These are phyloP conservation scores for Dactylella cylindrospora DNA, from an alignment of 2,329 filamentous ascomycete species.

Conservation along the genomic window DNA sequence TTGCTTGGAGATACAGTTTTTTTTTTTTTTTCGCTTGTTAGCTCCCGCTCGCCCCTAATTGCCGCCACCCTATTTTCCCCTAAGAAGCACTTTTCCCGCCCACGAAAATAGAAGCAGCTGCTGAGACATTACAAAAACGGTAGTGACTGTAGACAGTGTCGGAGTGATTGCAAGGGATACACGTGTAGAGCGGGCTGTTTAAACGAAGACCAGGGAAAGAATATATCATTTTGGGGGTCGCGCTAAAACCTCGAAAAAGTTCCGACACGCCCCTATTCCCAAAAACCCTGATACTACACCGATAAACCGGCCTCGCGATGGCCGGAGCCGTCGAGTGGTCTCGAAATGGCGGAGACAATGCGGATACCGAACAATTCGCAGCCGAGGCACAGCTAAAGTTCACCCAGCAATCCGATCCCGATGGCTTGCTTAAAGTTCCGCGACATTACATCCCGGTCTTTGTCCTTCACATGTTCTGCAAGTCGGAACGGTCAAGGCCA, in stretches of 20 bases:
- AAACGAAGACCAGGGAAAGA: slow-evolving; percentile 18
- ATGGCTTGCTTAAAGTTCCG: slow-evolving; percentile 46
- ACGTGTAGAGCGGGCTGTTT: slow-evolving; percentile 43
- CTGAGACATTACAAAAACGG: slow-evolving; percentile 39
- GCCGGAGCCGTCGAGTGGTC: slow-evolving; percentile 48
- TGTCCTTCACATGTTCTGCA: slow-evolving; percentile 49
- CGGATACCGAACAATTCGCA: slow-evolving; percentile 43
- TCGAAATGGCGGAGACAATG: slow-evolving; percentile 47
- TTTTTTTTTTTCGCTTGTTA: slow-evolving; percentile 41
- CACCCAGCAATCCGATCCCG: slow-evolving; percentile 47
- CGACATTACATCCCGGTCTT: slow-evolving; percentile 48
- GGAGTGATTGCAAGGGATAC: slow-evolving; percentile 39
- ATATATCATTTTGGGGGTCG: slow-evolving; percentile 12
- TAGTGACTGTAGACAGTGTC: slow-evolving; percentile 43
- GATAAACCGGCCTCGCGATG: slow-evolving; percentile 43
- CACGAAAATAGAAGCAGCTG: slow-evolving; percentile 42
- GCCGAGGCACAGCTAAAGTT: slow-evolving; percentile 44
- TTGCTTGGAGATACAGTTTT: slow-evolving; percentile 36
- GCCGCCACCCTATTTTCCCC: slow-evolving; percentile 19
- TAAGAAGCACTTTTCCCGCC: slow-evolving; percentile 24
- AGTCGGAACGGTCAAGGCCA: slow-evolving; percentile 43
- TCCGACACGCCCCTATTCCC: slow-evolving; percentile 23
- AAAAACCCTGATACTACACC: slow-evolving; percentile 14
- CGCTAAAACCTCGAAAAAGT: slow-evolving; percentile 18
- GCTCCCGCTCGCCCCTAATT: slow-evolving; percentile 42